Conservation (phyloP, 176 grass and related monocot species). For the Otatea glauca region DNA sequence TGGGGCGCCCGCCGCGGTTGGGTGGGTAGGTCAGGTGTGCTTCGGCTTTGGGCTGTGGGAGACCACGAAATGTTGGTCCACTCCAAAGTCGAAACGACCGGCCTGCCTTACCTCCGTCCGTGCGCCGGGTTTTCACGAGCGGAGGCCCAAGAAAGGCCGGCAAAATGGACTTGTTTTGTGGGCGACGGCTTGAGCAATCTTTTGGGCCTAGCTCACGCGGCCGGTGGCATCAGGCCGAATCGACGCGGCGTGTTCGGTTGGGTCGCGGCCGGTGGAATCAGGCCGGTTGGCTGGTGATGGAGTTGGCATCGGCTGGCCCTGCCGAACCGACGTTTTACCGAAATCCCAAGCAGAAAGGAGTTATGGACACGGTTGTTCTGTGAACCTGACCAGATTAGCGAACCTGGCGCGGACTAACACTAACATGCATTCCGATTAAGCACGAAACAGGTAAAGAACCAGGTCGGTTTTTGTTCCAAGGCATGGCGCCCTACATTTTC, state of each 20-base stretch:
- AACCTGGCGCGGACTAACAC: neutral
- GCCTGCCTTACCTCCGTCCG: neutral
- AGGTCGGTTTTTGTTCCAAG: neutral
- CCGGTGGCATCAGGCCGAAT: neutral
- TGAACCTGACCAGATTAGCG: neutral
- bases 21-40: neutral
- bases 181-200: neutral
- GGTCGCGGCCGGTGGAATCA: too few species aligned
- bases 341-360: neutral
- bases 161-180: neutral
- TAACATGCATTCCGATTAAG: neutral
- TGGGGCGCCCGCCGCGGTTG: neutral
- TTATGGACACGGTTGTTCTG: neutral
- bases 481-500: neutral
- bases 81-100: neutral
- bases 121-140: too few species aligned
- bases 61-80: too few species aligned
- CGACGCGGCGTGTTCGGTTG: too few species aligned
- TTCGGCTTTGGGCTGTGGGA: neutral
- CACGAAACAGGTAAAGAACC: neutral
- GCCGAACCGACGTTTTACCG: neutral
- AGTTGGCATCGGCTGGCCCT: neutral
- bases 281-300: too few species aligned
- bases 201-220: neutral
- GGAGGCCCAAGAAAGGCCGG: neutral